A percentile compares a stretch with the other conserved stretches of the same genome.
Evolutionary conservation across 805 yeast species (phyloP).

Genomic region (Barnettozyma californica): DNA sequence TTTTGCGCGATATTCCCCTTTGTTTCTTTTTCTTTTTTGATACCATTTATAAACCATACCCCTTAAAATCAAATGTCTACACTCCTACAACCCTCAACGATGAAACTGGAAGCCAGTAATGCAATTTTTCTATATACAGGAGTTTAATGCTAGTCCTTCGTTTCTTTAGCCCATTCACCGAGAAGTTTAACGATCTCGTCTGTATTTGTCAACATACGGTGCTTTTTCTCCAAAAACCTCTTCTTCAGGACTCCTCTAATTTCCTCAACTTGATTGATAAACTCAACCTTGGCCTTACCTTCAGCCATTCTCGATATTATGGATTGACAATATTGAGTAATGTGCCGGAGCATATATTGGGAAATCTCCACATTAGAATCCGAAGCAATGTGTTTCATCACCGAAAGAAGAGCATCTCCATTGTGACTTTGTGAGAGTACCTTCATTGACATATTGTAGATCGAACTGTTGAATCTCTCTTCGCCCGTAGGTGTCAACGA

Average conservation of each 20-base stretch:
- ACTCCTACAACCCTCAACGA: neutral
- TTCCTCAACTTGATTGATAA: neutral
- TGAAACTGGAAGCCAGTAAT: neutral
- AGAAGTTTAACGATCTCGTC: neutral
- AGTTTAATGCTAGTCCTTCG: neutral
- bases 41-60: neutral
- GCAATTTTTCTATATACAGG: neutral
- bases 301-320: neutral
- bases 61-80: no score
- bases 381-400: neutral
- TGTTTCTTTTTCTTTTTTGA: no score
- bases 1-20: neutral
- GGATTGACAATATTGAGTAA: neutral
- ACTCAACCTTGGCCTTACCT: neutral
- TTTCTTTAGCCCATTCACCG: neutral
- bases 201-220: neutral
- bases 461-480: neutral
- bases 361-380: neutral
- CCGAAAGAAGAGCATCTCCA: neutral
- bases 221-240: neutral
- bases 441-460: conserved; percentile 4
- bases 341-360: neutral
- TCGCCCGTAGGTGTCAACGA: neutral
- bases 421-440: neutral
- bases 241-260: neutral